These are phyloP conservation scores for Thelephora terrestris DNA, from an alignment of 1,284 basidiomycete genomes.

Conservation along the genomic window DNA sequence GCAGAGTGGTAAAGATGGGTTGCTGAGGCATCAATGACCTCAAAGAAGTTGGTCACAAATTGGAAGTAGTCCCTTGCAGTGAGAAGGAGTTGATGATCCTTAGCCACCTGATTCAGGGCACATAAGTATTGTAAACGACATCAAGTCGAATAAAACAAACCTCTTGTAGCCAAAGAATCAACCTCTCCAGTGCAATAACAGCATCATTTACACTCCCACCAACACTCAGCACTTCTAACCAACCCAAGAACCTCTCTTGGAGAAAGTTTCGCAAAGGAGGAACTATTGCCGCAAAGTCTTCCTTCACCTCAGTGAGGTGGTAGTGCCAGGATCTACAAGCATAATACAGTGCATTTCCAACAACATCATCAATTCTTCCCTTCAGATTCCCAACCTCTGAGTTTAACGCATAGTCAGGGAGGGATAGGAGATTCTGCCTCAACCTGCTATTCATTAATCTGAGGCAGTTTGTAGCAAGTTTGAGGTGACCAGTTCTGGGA, in stretches of 20 bases:
- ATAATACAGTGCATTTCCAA: neutral
- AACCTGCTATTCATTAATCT: neutral
- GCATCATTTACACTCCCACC: neutral
- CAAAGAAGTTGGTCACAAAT: no score
- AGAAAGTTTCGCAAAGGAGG: neutral
- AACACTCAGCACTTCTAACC: neutral
- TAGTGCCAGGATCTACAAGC: neutral
- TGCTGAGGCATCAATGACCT: no score
- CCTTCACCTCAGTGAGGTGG: neutral
- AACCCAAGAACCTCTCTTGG: neutral
- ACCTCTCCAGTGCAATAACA: neutral
- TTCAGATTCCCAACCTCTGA: neutral
- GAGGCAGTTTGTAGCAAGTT: neutral
- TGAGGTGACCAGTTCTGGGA: neutral
- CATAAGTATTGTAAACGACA: no score
- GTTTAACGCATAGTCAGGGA: neutral
- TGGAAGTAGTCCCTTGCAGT: no score
- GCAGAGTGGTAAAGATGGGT: no score
- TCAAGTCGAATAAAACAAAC: no score
- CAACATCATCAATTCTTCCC: neutral
- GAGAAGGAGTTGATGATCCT: no score
- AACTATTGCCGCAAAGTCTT: neutral
- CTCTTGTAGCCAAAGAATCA: no score
- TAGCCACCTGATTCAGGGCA: no score
- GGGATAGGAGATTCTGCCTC: neutral